Evolutionary conservation across 768 basidiomycete genomes (phyloP).

Genomic region (Holtermannia corniformis): DNA sequence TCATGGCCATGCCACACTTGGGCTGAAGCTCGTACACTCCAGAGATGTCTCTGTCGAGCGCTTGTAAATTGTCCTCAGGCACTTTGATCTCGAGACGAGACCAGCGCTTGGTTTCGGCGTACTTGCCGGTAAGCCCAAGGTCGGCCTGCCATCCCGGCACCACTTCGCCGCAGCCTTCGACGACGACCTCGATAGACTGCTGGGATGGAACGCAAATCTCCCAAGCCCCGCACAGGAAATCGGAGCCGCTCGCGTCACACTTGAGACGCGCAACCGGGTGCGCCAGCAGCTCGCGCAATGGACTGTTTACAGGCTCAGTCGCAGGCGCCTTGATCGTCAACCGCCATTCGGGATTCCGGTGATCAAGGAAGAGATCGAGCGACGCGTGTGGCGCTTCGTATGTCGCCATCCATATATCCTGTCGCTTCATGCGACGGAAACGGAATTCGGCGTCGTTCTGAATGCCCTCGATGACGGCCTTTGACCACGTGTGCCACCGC

Average conservation of each 20-base stretch:
- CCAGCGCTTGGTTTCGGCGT: slow-evolving; percentile 59
- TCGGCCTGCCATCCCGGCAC: slow-evolving; percentile 79
- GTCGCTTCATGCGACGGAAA: slow-evolving; percentile 76
- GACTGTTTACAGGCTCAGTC: slow-evolving; percentile 63
- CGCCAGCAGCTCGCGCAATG: slow-evolving; percentile 62
- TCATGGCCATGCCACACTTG: slow-evolving; percentile 81
- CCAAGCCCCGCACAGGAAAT: slow-evolving; percentile 59
- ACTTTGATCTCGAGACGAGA: slow-evolving; percentile 59
- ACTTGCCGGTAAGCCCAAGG: slow-evolving; percentile 63
- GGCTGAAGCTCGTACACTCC: slow-evolving; percentile 70
- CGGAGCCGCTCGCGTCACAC: slow-evolving; percentile 27
- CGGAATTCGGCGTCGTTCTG: slow-evolving; percentile 51
- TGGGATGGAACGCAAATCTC: slow-evolving; percentile 63
- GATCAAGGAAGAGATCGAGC: slow-evolving; percentile 68
- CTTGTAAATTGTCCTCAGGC: slow-evolving; percentile 41
- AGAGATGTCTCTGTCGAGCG: slow-evolving; percentile 69
- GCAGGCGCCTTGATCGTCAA: slow-evolving; percentile 63
- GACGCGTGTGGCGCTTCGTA: slow-evolving; percentile 63
- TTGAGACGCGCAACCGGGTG: slow-evolving; percentile 67
- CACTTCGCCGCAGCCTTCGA: slow-evolving; percentile 52
- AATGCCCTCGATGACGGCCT: slow-evolving; percentile 22
- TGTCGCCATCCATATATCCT: slow-evolving; percentile 73
- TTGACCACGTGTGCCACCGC: slow-evolving; percentile 60
- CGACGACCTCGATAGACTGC: slow-evolving; percentile 51
- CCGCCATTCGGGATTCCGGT: slow-evolving; percentile 73